These are phyloP conservation scores for Ensete ventricosum DNA, from an alignment of 176 grass and related monocot species.

Conservation along the genomic window DNA sequence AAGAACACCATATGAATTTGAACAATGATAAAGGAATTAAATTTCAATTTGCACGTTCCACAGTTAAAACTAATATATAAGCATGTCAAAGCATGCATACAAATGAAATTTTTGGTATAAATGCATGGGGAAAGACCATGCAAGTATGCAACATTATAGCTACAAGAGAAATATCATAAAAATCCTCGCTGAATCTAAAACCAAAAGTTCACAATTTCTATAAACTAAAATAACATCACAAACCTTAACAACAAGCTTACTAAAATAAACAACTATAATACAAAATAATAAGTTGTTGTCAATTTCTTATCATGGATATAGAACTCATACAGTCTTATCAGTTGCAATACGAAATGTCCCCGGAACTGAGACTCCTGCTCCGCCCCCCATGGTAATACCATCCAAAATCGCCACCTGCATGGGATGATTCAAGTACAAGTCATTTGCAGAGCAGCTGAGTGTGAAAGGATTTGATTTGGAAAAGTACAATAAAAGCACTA, in stretches of 20 bases:
- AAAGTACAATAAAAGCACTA: not conserved
- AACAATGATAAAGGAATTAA: no score
- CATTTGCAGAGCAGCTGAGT: not conserved
- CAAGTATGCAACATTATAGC: no score
- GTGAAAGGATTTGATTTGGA: conserved; percentile 17
- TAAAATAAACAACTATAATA: not conserved
- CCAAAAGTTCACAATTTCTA: no score
- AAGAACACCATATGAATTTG: no score
- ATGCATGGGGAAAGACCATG: not conserved
- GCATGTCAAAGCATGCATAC: not conserved
- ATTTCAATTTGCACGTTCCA: not conserved
- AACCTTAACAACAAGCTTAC: not conserved
- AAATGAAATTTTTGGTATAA: not conserved
- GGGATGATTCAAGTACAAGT: conserved; percentile 15
- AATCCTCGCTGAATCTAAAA: no score
- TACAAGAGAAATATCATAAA: no score
- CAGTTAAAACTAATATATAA: not conserved
- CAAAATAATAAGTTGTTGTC: not conserved
- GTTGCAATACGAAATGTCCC: conserved; percentile 94
- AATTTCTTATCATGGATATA: not conserved
- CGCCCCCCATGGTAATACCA: conserved; percentile 90
- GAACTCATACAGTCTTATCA: conserved; percentile 57
- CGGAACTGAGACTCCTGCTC: conserved; percentile 80
- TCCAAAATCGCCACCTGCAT: conserved; percentile 71
- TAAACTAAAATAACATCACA: not conserved